A percentile compares a stretch with the other conserved stretches of the same genome.
phyloP scores from a whole-genome alignment of 164 flowering plant genomes.

The Chimonanthus salicifolius region DNA sequence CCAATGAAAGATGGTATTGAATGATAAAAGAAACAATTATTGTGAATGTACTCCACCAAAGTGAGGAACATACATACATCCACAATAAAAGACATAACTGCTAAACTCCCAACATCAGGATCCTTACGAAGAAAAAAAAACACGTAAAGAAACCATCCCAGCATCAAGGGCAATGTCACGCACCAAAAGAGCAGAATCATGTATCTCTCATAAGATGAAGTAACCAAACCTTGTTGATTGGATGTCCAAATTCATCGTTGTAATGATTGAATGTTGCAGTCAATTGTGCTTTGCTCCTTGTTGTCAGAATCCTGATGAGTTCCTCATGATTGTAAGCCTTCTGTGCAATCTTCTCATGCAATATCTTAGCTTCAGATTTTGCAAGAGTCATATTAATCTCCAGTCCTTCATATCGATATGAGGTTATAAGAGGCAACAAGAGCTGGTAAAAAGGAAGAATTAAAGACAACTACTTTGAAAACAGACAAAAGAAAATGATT shows the following conservation, averaged over 20 bases:
- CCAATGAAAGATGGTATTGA: no score
- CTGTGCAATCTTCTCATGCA: slow-evolving; percentile 48
- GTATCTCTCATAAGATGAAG: background rate
- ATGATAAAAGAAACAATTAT: no score
- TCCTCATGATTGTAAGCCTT: slow-evolving; percentile 58
- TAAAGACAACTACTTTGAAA: background rate
- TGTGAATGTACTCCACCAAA: no score
- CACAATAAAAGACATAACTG: no score
- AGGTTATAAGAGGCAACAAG: slow-evolving; percentile 52
- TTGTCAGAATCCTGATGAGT: slow-evolving; percentile 58
- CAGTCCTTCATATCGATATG: slow-evolving; percentile 61
- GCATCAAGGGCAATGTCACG: background rate
- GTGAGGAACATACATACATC: no score
- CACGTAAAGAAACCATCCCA: no score
- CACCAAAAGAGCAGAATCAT: background rate
- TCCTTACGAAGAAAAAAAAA: no score
- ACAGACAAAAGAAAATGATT: background rate
- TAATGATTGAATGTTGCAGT: slow-evolving; percentile 69
- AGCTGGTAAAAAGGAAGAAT: slow-evolving; percentile 35
- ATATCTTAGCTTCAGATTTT: slow-evolving; percentile 62
- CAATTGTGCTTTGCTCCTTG: slow-evolving; percentile 81
- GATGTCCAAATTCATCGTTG: slow-evolving; percentile 47
- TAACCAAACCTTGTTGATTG: slow-evolving; percentile 48
- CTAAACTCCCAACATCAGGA: no score
- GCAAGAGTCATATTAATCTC: slow-evolving; percentile 62